Evolutionary conservation across 192 early-diverging fungal genomes (phyloP).

Genomic region (Kappamyces sp.): DNA sequence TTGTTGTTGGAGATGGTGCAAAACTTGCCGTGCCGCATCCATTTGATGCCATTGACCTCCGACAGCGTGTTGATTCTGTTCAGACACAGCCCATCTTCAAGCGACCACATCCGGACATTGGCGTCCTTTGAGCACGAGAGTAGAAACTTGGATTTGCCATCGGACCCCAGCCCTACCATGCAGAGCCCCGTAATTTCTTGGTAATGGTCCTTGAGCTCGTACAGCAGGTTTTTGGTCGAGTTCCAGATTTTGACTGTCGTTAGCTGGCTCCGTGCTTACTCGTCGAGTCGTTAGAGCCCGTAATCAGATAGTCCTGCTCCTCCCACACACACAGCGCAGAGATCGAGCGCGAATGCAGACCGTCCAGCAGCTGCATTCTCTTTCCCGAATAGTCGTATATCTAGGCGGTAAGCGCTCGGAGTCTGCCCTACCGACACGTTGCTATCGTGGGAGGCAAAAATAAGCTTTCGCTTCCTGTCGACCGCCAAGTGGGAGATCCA

Average conservation of each 20-base stretch:
- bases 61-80: constrained; percentile 24
- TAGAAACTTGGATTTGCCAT: constrained; percentile 27
- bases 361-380: constrained; percentile 26
- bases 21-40: constrained; percentile 41
- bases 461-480: constrained; percentile 17
- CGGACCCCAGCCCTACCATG: constrained; percentile 23
- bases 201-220: constrained; percentile 35
- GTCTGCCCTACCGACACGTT: constrained; percentile 29
- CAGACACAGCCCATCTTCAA: constrained; percentile 35
- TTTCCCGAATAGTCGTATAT: constrained; percentile 46
- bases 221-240: constrained; percentile 30
- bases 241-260: constrained; percentile 48
- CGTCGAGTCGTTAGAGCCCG: constrained; percentile 43
- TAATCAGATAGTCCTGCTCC: constrained; percentile 37
- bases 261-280: constrained; percentile 20
- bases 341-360: constrained; percentile 41
- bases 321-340: constrained; percentile 35
- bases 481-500: constrained; percentile 35
- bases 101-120: constrained; percentile 44
- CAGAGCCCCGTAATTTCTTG: constrained; percentile 39
- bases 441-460: constrained; percentile 41
- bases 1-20: constrained; percentile 30
- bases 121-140: constrained; percentile 43
- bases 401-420: constrained; percentile 18
- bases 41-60: constrained; percentile 42